phyloP scores from a whole-genome alignment of 2,329 filamentous ascomycete genomes.

The Knufia petricola region DNA sequence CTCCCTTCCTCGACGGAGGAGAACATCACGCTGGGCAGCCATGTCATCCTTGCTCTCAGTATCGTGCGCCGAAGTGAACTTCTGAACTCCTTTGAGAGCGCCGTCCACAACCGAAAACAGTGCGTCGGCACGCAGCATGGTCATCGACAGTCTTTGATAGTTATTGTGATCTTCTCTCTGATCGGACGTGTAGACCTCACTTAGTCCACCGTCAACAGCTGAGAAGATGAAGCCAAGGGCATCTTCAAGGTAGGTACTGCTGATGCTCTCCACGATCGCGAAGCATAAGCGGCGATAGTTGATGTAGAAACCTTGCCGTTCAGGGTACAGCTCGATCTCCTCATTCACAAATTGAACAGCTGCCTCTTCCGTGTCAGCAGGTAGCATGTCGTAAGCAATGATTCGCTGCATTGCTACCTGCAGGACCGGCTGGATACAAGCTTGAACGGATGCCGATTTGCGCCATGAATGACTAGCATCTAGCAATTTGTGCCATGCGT shows the following conservation, averaged over 20 bases:
- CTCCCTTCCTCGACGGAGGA: slow-evolving; percentile 32
- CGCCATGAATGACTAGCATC: slow-evolving; percentile 51
- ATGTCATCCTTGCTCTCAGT: slow-evolving; percentile 38
- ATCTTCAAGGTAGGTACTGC: slow-evolving; percentile 69
- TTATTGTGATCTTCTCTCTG: slow-evolving; percentile 32
- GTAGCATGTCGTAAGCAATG: slow-evolving; percentile 77
- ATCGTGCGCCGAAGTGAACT: slow-evolving; percentile 55
- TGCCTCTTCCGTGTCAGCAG: slow-evolving; percentile 69
- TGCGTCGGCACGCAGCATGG: slow-evolving; percentile 73
- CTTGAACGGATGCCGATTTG: slow-evolving; percentile 49
- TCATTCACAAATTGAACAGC: slow-evolving; percentile 77
- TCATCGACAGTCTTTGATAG: slow-evolving; percentile 31
- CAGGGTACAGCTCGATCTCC: slow-evolving; percentile 89
- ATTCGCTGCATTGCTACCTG: slow-evolving; percentile 75
- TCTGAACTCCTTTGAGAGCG: slow-evolving; percentile 76
- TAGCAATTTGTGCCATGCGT: slow-evolving; percentile 76
- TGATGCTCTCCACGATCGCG: slow-evolving; percentile 77
- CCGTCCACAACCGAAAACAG: slow-evolving; percentile 85
- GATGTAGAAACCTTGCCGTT: slow-evolving; percentile 86
- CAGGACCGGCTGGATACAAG: slow-evolving; percentile 64
- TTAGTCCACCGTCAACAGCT: slow-evolving; percentile 63
- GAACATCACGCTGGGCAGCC: slow-evolving; percentile 27
- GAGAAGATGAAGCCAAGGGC: slow-evolving; percentile 80
- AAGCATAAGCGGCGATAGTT: slow-evolving; percentile 90
- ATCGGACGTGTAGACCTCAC: slow-evolving; percentile 34